Evolutionary conservation across 257 asterid species (phyloP).

Genomic region (Eustoma russellianum): DNA sequence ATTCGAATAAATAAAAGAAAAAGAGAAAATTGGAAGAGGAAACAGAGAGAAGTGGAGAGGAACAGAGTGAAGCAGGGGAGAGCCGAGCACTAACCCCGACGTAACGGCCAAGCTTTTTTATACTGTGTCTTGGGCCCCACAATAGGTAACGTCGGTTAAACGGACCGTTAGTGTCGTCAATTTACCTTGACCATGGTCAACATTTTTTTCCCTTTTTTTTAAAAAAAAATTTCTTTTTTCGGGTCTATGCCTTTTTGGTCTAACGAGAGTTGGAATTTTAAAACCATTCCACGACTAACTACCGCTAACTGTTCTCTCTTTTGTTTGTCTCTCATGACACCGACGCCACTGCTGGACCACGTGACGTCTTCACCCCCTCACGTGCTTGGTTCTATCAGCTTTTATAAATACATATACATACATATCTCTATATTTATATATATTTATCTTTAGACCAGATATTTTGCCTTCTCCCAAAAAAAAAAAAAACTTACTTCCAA

Average conservation of each 20-base stretch:
- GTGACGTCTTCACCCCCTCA: constrained; percentile 42
- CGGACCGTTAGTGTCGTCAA: constrained; percentile 47
- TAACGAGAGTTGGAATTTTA: constrained; percentile 11
- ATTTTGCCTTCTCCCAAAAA: no score
- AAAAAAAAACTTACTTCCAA: no score
- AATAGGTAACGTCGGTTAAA: constrained; percentile 40
- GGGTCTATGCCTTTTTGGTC: no score
- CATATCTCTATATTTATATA: no score
- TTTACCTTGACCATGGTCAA: constrained; percentile 21
- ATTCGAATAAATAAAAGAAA: constrained; percentile 13
- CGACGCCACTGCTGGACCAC: constrained; percentile 28
- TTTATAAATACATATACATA: not conserved
- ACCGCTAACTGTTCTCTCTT: constrained; percentile 29
- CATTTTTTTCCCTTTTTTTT: not conserved
- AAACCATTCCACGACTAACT: constrained; percentile 32
- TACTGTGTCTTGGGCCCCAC: constrained; percentile 16
- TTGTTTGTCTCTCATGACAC: constrained; percentile 17
- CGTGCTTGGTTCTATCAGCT: constrained; percentile 17
- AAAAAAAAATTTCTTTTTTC: not conserved
- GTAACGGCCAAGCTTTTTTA: constrained; percentile 69
- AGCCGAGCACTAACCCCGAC: constrained; percentile 35
- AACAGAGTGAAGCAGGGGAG: constrained; percentile 16
- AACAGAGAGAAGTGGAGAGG: constrained; percentile 3
- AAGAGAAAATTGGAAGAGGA: constrained; percentile 6
- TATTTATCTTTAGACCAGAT: no score